phyloP scores from a whole-genome alignment of 768 basidiomycete genomes.

The Mycena chlorophos region DNA sequence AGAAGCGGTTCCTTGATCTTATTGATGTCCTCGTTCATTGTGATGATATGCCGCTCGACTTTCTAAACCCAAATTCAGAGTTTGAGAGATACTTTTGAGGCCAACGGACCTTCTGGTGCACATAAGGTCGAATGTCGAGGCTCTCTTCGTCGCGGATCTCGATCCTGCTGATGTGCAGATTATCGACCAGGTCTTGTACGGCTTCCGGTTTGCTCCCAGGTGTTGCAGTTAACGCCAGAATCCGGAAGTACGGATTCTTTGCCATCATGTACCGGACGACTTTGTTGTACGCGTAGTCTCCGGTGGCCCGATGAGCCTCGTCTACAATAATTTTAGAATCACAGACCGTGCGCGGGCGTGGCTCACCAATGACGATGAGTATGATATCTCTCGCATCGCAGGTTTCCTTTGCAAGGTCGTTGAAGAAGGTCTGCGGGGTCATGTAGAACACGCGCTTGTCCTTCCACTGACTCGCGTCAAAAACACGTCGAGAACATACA shows the following conservation, averaged over 20 bases:
- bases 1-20: slow-evolving; percentile 67
- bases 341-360: background rate
- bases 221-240: slow-evolving; percentile 93
- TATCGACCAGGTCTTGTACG: slow-evolving; percentile 90
- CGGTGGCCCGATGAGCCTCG: slow-evolving; percentile 93
- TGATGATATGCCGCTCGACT: slow-evolving; percentile 76
- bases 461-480: slow-evolving; percentile 59
- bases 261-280: slow-evolving; percentile 89
- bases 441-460: slow-evolving; percentile 90
- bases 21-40: slow-evolving; percentile 65
- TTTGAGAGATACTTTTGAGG: background rate
- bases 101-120: slow-evolving; percentile 76
- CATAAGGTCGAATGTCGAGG: slow-evolving; percentile 80
- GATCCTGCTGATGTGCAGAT: slow-evolving; percentile 90
- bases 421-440: slow-evolving; percentile 93
- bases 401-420: slow-evolving; percentile 72
- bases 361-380: slow-evolving; percentile 81
- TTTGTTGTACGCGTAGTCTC: slow-evolving; percentile 90
- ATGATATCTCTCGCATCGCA: slow-evolving; percentile 82
- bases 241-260: slow-evolving; percentile 89
- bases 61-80: slow-evolving; percentile 42
- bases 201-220: slow-evolving; percentile 84
- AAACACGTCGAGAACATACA: slow-evolving; percentile 17
- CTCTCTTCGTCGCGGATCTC: slow-evolving; percentile 93
- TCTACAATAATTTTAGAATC: slow-evolving; percentile 46